Evolutionary conservation across 352 stramenopile species (phyloP), one percentile per base, ranked within the genome.

Genomic region (Pythium insidiosum): DNA sequence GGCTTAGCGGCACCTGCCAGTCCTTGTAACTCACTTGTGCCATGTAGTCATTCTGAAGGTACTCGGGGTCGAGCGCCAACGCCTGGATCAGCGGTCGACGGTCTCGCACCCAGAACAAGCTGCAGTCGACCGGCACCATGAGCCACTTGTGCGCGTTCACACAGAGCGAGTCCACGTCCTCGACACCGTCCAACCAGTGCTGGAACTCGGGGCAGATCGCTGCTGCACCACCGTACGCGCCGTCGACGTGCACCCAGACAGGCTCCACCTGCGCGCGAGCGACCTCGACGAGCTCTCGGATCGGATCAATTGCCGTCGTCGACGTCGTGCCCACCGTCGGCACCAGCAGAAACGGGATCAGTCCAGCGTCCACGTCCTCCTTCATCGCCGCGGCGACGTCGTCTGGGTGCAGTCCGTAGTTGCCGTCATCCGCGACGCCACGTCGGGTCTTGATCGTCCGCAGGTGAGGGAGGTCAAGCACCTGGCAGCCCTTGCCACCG

Each of bases 101-200:
- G 38, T 89, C 66, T 37, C 64, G 68, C 15, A 88, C 72, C 65
- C 72, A 88, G 16, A 86, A 46, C 36, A 83, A 24, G 52, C 66
- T 79, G 38, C 70, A 77, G 50, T 85, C 72, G 20, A 83, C 80
- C 42, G 64, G 73, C 34, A 82, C 54, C 16, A 87, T 63, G 21
- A 87, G 56, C 73, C 75, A 86, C 59, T 89, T 89, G 69, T 86
- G 75, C 31, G 63, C 66, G 50, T 89, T 89, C 46, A 84, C 54
- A 36, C 72, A 73, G 53, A 89, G 56, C 21, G 68, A 87, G 52
- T 89, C 72, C 21, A 64, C 70, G 19, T 71, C 58, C 51, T 89
- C 73, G 9, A 65, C 53, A 13, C 73, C 77, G 28, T 70, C 47
- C 21, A 86, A 23, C 65, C 66, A 76, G 24, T 53, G 33, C 16